Percentiles rank a stretch among this genome's conserved stretches.
phyloP scores from a whole-genome alignment of 225 moss, liverwort and hornwort genomes.

The Polytrichum commune region DNA sequence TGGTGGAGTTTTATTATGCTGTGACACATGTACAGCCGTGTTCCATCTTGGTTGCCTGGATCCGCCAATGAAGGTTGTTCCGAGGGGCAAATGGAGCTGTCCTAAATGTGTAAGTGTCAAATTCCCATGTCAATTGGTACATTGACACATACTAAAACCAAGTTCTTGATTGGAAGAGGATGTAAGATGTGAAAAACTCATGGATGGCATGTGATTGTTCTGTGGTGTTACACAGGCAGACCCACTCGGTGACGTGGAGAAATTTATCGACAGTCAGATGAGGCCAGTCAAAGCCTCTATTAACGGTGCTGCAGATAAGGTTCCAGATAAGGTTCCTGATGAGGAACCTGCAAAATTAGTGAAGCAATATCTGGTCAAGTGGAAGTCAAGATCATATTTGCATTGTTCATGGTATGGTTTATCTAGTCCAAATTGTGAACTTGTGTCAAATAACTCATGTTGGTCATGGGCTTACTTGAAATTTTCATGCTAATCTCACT shows the following conservation, averaged over 20 bases:
- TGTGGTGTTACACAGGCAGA: conserved; percentile 64
- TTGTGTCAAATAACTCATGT: too few species aligned
- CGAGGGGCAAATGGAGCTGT: conserved; percentile 97
- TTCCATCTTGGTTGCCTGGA: conserved; percentile 96
- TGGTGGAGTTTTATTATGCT: conserved; percentile 90
- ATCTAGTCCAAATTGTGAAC: too few species aligned
- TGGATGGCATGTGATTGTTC: neutral
- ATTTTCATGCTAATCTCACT: too few species aligned
- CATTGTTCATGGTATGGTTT: conserved; percentile 87
- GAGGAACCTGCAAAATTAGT: conserved; percentile 72
- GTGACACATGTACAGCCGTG: conserved; percentile 94
- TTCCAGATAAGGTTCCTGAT: conserved; percentile 31
- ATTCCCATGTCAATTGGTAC: too few species aligned
- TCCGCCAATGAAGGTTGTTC: conserved; percentile 96
- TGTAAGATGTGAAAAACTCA: neutral
- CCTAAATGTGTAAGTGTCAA: conserved; percentile 86
- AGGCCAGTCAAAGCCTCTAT: conserved; percentile 63
- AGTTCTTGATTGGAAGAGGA: too few species aligned
- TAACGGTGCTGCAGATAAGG: conserved; percentile 26
- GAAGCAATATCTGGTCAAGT: conserved; percentile 95
- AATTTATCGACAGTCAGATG: conserved; percentile 92
- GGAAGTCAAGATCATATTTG: conserved; percentile 89
- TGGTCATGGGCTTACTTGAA: too few species aligned
- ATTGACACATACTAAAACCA: too few species aligned
- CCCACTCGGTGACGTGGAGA: conserved; percentile 92